phyloP scores from a whole-genome alignment of 176 grass and related monocot species.

The Cymbopogon citratus region DNA sequence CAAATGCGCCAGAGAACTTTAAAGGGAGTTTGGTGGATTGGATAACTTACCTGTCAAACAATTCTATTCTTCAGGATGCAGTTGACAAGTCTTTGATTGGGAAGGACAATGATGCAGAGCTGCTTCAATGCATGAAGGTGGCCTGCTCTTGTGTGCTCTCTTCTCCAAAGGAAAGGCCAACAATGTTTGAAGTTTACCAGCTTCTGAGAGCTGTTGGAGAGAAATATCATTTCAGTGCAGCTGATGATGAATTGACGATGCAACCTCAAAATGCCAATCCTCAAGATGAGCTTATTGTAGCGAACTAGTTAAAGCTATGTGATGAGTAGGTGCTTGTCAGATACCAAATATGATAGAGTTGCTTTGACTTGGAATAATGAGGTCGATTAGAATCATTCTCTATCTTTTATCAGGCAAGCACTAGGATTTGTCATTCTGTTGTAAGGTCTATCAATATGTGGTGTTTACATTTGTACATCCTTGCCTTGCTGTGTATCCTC shows the following conservation, averaged over 20 bases:
- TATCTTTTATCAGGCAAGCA: neutral
- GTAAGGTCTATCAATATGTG: neutral
- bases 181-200: slow-evolving; percentile 93
- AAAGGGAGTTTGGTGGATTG: slow-evolving; percentile 93
- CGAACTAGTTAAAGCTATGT: slow-evolving; percentile 34
- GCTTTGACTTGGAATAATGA: neutral
- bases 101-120: slow-evolving; percentile 68
- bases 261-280: slow-evolving; percentile 30
- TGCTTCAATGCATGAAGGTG: slow-evolving; percentile 86
- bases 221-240: slow-evolving; percentile 72
- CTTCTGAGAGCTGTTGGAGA: slow-evolving; percentile 70
- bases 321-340: neutral
- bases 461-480: slow-evolving; percentile 7
- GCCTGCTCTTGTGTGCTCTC: slow-evolving; percentile 71
- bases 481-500: neutral
- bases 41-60: slow-evolving; percentile 96
- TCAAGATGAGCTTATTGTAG: slow-evolving; percentile 72
- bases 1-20: slow-evolving; percentile 76
- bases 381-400: neutral
- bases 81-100: slow-evolving; percentile 83
- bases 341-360: neutral
- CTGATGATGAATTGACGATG: slow-evolving; percentile 59
- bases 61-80: slow-evolving; percentile 73
- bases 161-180: slow-evolving; percentile 74
- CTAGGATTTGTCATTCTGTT: slow-evolving; percentile 6